Conservation (phyloP, 495 filamentous ascomycete species). For the Xylaria acuta region DNA sequence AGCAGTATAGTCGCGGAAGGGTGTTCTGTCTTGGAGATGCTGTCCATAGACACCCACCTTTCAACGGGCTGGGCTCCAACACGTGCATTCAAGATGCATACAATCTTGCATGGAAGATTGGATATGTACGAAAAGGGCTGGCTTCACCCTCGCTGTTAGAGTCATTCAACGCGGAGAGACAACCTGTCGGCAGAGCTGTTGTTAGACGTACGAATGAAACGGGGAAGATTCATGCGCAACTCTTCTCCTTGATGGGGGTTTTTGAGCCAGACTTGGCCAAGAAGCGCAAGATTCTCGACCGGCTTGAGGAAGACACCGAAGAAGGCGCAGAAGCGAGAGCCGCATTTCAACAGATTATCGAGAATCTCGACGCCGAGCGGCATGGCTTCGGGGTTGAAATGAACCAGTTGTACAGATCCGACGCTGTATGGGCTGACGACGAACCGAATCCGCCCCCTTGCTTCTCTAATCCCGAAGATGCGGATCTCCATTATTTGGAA, state of each 20-base stretch:
- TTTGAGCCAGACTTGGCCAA: conserved; percentile 34
- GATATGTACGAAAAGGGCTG: conserved; percentile 51
- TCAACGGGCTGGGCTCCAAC: conserved; percentile 55
- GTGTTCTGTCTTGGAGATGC: conserved; percentile 56
- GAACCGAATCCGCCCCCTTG: conserved; percentile 39
- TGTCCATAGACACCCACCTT: conserved; percentile 55
- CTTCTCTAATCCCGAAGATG: conserved; percentile 38
- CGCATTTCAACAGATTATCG: conserved; percentile 42
- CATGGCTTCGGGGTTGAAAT: conserved; percentile 24
- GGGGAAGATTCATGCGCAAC: conserved; percentile 40
- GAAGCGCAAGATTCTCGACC: conserved; percentile 28
- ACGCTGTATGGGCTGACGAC: conserved; percentile 46
- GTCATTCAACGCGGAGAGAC: conserved; percentile 57
- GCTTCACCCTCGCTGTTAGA: conserved; percentile 50
- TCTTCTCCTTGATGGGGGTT: conserved; percentile 46
- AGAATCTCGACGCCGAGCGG: conserved; percentile 19
- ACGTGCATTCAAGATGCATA: conserved; percentile 58
- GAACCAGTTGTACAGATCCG: conserved; percentile 55
- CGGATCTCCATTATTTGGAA: conserved; percentile 31
- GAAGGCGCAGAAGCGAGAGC: conserved; percentile 53
- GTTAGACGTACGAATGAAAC: conserved; percentile 49
- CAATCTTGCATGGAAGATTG: conserved; percentile 63
- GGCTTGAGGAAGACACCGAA: conserved; percentile 57
- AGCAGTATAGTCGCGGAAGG: conserved; percentile 36
- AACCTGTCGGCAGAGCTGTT: conserved; percentile 49